These are phyloP conservation scores for Ophiostoma ulmi DNA, from an alignment of 2,329 filamentous ascomycete species.

Conservation along the genomic window DNA sequence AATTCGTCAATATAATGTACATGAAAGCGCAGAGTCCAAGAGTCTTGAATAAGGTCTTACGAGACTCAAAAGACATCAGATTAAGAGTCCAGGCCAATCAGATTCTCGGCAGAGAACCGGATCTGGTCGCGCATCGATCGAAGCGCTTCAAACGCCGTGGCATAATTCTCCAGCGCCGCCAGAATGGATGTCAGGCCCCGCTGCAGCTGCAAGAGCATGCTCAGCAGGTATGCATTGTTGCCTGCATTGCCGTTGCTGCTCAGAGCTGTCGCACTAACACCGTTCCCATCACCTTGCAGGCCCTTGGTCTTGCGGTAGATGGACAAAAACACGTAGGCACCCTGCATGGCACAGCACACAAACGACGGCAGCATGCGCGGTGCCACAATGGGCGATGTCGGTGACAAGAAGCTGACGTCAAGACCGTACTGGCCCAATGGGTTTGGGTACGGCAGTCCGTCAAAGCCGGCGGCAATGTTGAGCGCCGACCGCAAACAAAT, in stretches of 20 bases:
- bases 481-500: conserved; percentile 47
- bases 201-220: conserved; percentile 39
- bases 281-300: conserved; percentile 30
- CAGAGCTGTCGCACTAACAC: conserved; percentile 18
- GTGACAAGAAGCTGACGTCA: conserved; percentile 34
- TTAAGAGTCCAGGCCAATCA: conserved; percentile 21
- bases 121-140: conserved; percentile 42
- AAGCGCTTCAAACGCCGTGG: conserved; percentile 42
- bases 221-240: conserved; percentile 31
- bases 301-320: conserved; percentile 40
- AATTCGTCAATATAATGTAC: background rate
- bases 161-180: conserved; percentile 41
- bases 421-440: conserved; percentile 36
- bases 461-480: conserved; percentile 44
- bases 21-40: background rate
- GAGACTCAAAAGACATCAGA: background rate
- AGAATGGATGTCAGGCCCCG: conserved; percentile 41
- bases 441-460: conserved; percentile 44
- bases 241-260: background rate
- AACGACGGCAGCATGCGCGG: conserved; percentile 45
- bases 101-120: conserved; percentile 23
- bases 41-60: background rate
- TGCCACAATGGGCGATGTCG: conserved; percentile 37
- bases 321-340: conserved; percentile 42
- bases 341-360: conserved; percentile 45